Evolutionary conservation across 1,139 yeast species (phyloP), one percentile per base, ranked within the genome.

Genomic region (Yamadazyma dendronema): DNA sequence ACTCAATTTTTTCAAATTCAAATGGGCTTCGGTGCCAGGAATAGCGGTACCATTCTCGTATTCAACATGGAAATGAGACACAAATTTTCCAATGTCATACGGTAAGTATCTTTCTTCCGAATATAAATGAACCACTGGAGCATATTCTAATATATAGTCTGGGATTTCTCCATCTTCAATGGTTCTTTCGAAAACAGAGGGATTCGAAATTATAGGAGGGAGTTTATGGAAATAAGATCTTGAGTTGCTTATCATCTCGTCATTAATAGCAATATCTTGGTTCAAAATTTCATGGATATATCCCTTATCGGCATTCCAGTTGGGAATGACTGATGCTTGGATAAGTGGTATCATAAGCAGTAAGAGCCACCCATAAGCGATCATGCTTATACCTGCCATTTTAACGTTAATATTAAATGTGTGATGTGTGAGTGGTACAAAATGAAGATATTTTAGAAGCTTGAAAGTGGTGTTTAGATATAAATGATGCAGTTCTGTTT

Each of bases 21-120:
- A 50, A 17, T 59, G 42, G 8, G 58, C 51, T 17, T 63, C 68
- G 1, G 72, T 60, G 2, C 68, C 71, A 3, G 61, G 51, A n/a
- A 59, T 67, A 53, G 50, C 37, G 4, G 81, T 59, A 1, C 81
- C 81, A 49, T 79, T 78, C 8, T 50, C 56, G 48, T 61, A 68
- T 23, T 63, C 65, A 13, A 71, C 72, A 59, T 67, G 65, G 60
- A 88, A 84, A 55, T 86, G 75, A 9, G 66, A 65, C 10, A 87
- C 90, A 57, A 61, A 92, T 30, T 84, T 77, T 34, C 69, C 73
- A 31, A 89, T 74, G 52, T 88, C 95, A 48, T 87, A 87, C 0
- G 98, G 98, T 46, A 84, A 65, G 56, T 89, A 92, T 40, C 71
- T 64, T 53, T 92, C 98, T 55, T 92, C 98, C 1, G 95, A 82